phyloP scores from a whole-genome alignment of 2,329 filamentous ascomycete genomes.

The Penicillium sp. region DNA sequence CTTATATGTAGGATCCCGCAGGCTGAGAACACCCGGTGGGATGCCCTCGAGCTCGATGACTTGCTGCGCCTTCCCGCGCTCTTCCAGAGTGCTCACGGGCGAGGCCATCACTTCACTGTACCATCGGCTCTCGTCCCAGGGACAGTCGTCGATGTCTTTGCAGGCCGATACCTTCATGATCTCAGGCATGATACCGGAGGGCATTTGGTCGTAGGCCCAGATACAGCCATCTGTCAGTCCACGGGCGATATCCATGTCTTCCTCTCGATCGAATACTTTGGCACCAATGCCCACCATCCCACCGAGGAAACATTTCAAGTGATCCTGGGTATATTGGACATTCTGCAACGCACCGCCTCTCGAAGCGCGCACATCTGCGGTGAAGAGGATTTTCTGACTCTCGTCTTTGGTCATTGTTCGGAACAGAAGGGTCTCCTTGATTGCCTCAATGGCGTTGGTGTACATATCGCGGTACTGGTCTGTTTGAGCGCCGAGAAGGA shows the following conservation, averaged over 20 bases:
- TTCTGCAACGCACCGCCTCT: slow-evolving; percentile 15
- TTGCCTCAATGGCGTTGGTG: slow-evolving; percentile 37
- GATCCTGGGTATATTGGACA: slow-evolving; percentile 49
- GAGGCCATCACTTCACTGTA: slow-evolving; percentile 27
- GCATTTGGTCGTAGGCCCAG: slow-evolving; percentile 59
- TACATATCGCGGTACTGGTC: slow-evolving; percentile 47
- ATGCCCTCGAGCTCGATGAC: slow-evolving; percentile 22
- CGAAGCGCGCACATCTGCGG: slow-evolving; percentile 30
- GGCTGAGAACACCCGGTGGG: slow-evolving; percentile 28
- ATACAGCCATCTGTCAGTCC: slow-evolving; percentile 61
- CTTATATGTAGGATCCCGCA: slow-evolving; percentile 30
- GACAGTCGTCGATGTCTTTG: slow-evolving; percentile 42
- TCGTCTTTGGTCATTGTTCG: slow-evolving; percentile 44
- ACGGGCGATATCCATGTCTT: slow-evolving; percentile 56
- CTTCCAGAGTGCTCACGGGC: slow-evolving; percentile 17
- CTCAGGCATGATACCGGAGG: slow-evolving; percentile 63
- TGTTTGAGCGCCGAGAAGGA: slow-evolving; percentile 43
- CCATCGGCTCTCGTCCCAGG: slow-evolving; percentile 53
- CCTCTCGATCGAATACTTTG: slow-evolving; percentile 53
- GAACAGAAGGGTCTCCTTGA: slow-evolving; percentile 45
- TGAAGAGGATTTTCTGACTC: slow-evolving; percentile 41
- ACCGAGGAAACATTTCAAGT: slow-evolving; percentile 61
- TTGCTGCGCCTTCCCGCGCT: slow-evolving; percentile 17
- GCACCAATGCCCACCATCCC: slow-evolving; percentile 62
- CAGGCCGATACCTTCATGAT: slow-evolving; percentile 55